phyloP scores from a whole-genome alignment of 1,139 yeast genomes.

The Debaryomyces robertsiae region DNA sequence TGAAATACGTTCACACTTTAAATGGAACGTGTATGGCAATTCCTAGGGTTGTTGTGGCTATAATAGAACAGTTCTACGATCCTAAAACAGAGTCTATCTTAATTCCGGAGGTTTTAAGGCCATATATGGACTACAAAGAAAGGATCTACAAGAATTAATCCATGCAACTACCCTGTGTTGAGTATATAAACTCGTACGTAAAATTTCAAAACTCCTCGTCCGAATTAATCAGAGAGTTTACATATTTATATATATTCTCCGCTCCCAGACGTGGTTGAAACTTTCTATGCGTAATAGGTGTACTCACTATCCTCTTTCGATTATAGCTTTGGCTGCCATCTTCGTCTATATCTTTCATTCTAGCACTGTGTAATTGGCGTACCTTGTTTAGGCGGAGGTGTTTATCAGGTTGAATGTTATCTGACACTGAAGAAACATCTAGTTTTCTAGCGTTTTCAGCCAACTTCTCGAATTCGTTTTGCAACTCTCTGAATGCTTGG shows the following conservation, averaged over 20 bases:
- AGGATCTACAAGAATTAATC: slow-evolving; percentile 26
- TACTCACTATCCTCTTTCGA: slow-evolving; percentile 35
- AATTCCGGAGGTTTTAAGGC: slow-evolving; percentile 70
- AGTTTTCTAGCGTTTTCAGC: slow-evolving; percentile 12
- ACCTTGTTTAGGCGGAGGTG: slow-evolving; percentile 25
- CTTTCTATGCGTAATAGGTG: slow-evolving; percentile 21
- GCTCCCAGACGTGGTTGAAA: slow-evolving; percentile 4
- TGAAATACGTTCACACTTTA: slow-evolving; percentile 71
- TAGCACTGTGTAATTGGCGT: slow-evolving; percentile 33
- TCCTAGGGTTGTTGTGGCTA: slow-evolving; percentile 86
- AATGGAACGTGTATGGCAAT: slow-evolving; percentile 97
- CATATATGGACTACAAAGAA: slow-evolving; percentile 64
- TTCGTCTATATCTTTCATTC: slow-evolving; percentile 24
- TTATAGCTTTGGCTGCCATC: slow-evolving; percentile 9
- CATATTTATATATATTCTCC: slow-evolving; percentile 11
- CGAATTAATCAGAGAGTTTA: slow-evolving; percentile 24
- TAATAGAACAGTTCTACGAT: slow-evolving; percentile 82
- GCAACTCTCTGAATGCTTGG: slow-evolving; percentile 25
- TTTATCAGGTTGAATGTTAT: slow-evolving; percentile 1
- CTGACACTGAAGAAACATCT: neutral
- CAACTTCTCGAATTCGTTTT: slow-evolving; percentile 27
- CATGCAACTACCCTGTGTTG: neutral
- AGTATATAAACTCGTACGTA: slow-evolving; percentile 11
- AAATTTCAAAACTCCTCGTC: slow-evolving; percentile 21
- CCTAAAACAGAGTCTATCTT: slow-evolving; percentile 52